Evolutionary conservation across 768 basidiomycete genomes (phyloP).

Genomic region (Gymnopilus junonius): DNA sequence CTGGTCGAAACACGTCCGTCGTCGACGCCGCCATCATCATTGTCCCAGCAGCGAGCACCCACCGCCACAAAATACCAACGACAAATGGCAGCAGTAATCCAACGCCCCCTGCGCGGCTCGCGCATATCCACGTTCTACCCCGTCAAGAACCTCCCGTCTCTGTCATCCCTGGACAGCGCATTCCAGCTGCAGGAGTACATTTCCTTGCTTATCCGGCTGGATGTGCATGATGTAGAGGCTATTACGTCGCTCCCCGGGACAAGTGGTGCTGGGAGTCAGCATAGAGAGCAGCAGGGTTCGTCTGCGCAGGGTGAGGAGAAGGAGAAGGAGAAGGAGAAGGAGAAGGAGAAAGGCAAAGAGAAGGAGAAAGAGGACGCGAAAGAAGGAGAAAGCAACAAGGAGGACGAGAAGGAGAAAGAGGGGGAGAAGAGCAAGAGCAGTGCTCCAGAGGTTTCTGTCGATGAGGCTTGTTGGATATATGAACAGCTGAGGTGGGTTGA

Average conservation of each 20-base stretch:
- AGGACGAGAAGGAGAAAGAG: conserved; percentile 39
- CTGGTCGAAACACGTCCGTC: too few species aligned
- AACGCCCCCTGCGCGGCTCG: conserved; percentile 76
- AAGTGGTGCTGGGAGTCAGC: conserved; percentile 15
- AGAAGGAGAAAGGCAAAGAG: not conserved
- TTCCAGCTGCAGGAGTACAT: conserved; percentile 97
- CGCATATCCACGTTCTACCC: conserved; percentile 83
- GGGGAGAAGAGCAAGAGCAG: conserved; percentile 41
- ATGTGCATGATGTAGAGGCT: conserved; percentile 86
- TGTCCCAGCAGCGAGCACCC: too few species aligned
- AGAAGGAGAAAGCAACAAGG: conserved; percentile 19
- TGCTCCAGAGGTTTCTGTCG: conserved; percentile 66
- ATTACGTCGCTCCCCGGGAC: conserved; percentile 79
- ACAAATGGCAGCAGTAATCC: conserved; percentile 49
- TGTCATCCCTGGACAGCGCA: conserved; percentile 82
- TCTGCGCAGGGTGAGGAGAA: not conserved
- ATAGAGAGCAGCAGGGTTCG: conserved; percentile 24
- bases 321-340: conserved; percentile 22
- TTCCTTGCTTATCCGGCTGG: conserved; percentile 79
- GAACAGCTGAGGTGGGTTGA: conserved; percentile 48
- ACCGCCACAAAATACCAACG: too few species aligned
- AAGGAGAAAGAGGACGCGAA: conserved; percentile 17
- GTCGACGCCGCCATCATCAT: too few species aligned
- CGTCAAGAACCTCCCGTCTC: conserved; percentile 68
- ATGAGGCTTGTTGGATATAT: conserved; percentile 87